Conservation (phyloP, 2,329 filamentous ascomycete species). For the Pseudogymnoascus sp. region DNA sequence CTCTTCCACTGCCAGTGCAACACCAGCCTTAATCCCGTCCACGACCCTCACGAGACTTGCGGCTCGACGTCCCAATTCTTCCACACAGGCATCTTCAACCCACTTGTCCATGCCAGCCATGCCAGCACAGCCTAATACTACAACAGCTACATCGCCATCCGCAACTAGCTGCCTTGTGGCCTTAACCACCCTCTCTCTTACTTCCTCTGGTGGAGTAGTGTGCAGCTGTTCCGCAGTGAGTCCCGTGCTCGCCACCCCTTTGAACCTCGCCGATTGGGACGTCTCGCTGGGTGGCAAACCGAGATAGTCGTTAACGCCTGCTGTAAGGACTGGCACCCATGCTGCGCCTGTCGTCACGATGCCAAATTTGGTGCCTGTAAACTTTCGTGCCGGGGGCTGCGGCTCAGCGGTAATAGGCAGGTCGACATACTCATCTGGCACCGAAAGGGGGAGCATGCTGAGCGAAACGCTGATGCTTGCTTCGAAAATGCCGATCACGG, state of each 20-base stretch:
- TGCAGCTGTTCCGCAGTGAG: conserved; percentile 76
- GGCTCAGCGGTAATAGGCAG: conserved; percentile 48
- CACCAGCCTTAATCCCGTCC: conserved; percentile 69
- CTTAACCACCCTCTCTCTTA: conserved; percentile 57
- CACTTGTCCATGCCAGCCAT: conserved; percentile 80
- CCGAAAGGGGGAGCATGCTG: conserved; percentile 16
- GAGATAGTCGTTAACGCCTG: conserved; percentile 58
- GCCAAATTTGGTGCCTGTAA: conserved; percentile 55
- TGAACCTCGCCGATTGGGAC: conserved; percentile 43
- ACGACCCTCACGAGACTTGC: conserved; percentile 60
- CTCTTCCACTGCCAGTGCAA: conserved; percentile 28
- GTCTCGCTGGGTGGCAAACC: conserved; percentile 36
- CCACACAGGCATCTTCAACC: conserved; percentile 61
- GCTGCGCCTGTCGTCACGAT: conserved; percentile 82
- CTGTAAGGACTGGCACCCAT: conserved; percentile 67
- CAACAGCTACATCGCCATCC: conserved; percentile 51
- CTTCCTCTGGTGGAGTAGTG: conserved; percentile 53
- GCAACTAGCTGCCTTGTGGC: conserved; percentile 61
- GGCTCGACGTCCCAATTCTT: conserved; percentile 53
- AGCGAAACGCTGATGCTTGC: conserved; percentile 53
- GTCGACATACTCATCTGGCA: background rate
- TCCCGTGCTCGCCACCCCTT: conserved; percentile 75
- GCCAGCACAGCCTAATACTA: conserved; percentile 83
- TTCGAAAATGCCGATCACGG: conserved; percentile 81
- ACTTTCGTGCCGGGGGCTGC: conserved; percentile 31